These are phyloP conservation scores for Pyricularia sp. DNA, from an alignment of 2,329 filamentous ascomycete genomes.

Conservation along the genomic window DNA sequence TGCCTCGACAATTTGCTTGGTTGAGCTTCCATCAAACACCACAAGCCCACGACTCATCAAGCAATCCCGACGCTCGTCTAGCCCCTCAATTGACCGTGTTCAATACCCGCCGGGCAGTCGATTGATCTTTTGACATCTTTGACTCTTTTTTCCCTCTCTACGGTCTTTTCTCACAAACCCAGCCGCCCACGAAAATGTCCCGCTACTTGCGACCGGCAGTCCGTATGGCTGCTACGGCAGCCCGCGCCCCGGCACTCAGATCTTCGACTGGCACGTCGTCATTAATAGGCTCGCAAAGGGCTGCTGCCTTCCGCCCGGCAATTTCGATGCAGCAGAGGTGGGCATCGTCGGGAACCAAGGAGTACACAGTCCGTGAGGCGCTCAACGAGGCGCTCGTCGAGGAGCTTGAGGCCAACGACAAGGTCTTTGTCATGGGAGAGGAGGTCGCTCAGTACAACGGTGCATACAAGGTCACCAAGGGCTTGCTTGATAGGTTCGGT, in stretches of 20 bases:
- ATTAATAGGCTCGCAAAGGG: constrained; percentile 2
- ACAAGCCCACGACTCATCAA: neutral
- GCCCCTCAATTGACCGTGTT: neutral
- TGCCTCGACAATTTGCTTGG: neutral
- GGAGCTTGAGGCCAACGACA: constrained; percentile 86
- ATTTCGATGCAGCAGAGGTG: constrained; percentile 29
- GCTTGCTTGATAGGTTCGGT: constrained; percentile 90
- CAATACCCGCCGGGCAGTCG: neutral
- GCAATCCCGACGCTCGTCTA: neutral
- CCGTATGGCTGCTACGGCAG: constrained; percentile 24
- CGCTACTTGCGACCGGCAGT: constrained; percentile 31
- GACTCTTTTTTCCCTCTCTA: neutral
- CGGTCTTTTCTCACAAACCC: neutral
- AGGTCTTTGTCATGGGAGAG: constrained; percentile 93
- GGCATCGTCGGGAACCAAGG: constrained; percentile 57
- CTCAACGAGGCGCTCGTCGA: constrained; percentile 96
- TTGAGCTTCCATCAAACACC: neutral
- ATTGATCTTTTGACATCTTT: neutral
- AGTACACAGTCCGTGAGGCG: constrained; percentile 93
- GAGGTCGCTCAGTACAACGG: constrained; percentile 99
- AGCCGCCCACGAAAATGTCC: constrained; percentile 22
- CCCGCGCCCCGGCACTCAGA: constrained; percentile 14
- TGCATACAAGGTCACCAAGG: constrained; percentile 99
- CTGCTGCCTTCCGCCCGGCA: neutral
- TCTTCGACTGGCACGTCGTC: constrained; percentile 9